Conservation (phyloP, 2,329 filamentous ascomycete species). For the Colletotrichum filicis region DNA sequence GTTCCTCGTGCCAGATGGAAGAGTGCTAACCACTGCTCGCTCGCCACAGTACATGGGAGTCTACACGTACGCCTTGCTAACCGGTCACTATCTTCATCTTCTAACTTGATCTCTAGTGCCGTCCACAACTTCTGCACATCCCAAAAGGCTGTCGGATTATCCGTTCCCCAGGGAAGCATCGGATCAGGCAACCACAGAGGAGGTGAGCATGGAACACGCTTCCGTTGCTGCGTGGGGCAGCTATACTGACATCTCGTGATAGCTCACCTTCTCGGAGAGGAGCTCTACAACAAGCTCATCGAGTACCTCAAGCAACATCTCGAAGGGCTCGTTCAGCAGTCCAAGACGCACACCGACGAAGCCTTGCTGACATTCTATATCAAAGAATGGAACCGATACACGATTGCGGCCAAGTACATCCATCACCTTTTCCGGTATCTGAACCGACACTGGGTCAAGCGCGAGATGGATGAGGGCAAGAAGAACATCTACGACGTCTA, state of each 20-base stretch:
- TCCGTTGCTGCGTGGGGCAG: slow-evolving; percentile 10
- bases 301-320: slow-evolving; percentile 86
- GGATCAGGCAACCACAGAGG: slow-evolving; percentile 74
- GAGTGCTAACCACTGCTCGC: slow-evolving; percentile 20
- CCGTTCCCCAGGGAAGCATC: slow-evolving; percentile 44
- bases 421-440: slow-evolving; percentile 97
- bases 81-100: background rate
- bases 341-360: slow-evolving; percentile 86
- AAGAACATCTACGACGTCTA: slow-evolving; percentile 99
- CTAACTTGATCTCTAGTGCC: slow-evolving; percentile 66
- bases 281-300: slow-evolving; percentile 92
- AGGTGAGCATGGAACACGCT: slow-evolving; percentile 57
- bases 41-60: slow-evolving; percentile 85
- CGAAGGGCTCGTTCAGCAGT: slow-evolving; percentile 74
- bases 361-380: slow-evolving; percentile 94
- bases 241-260: slow-evolving; percentile 23
- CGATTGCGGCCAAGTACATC: slow-evolving; percentile 94
- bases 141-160: slow-evolving; percentile 85
- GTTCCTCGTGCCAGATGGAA: background rate
- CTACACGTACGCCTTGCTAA: slow-evolving; percentile 74
- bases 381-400: slow-evolving; percentile 95
- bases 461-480: slow-evolving; percentile 98
- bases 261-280: slow-evolving; percentile 96
- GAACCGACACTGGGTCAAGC: slow-evolving; percentile 98
- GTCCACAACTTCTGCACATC: slow-evolving; percentile 99